These are phyloP conservation scores for Paecilomyces sp. DNA, from an alignment of 2,329 filamentous ascomycete genomes.

Conservation along the genomic window DNA sequence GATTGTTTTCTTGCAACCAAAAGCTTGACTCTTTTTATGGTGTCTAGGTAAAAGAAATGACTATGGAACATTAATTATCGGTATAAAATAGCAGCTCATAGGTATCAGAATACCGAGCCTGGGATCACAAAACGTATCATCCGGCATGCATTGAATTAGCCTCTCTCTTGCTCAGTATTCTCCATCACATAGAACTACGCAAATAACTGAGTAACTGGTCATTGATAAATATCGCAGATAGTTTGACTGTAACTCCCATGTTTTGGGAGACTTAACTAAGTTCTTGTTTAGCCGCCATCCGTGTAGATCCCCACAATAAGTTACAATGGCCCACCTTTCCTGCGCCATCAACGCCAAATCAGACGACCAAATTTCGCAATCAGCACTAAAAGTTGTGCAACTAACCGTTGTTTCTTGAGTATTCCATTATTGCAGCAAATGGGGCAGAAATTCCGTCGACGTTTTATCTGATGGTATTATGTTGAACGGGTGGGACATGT, in stretches of 20 bases:
- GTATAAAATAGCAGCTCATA: not conserved
- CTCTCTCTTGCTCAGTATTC: not conserved
- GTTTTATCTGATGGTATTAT: not conserved
- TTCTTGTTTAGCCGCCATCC: not conserved
- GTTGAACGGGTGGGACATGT: not conserved
- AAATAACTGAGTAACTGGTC: not conserved
- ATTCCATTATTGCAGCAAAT: not conserved
- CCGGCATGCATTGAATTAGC: not conserved
- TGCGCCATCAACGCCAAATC: not conserved
- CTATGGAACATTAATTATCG: not conserved
- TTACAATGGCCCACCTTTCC: not conserved
- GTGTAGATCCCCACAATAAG: not conserved
- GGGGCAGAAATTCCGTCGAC: not conserved
- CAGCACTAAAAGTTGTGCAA: not conserved
- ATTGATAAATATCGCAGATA: not conserved
- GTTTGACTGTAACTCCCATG: not conserved
- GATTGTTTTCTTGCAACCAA: not conserved
- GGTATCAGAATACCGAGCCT: not conserved
- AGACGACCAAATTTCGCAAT: not conserved
- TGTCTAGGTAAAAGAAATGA: not conserved
- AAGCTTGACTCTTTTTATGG: not conserved
- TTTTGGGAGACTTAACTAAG: not conserved
- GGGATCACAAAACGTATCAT: not conserved
- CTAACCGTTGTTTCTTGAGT: not conserved
- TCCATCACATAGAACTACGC: not conserved